Base-by-base conservation (phyloP, 1,284 basidiomycete species). In the Vanrija sp. region DNA sequence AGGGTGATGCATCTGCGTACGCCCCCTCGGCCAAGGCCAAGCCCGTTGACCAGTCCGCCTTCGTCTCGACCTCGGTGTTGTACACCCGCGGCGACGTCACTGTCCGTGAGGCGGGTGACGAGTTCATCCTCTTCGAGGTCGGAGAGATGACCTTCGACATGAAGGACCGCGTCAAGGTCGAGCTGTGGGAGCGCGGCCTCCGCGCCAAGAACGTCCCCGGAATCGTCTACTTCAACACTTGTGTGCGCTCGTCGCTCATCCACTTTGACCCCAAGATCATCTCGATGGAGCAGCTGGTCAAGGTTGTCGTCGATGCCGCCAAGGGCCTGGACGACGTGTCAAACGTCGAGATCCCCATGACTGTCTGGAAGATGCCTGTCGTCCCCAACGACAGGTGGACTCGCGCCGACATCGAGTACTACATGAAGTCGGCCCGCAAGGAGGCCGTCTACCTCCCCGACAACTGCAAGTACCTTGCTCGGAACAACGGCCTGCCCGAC, bases 381-480 rank as follows among this genome's bases (percentile, higher is more conserved):
- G 82, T 81, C 0, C 79, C 86, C 8, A 81, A 86, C 60, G 85
- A 87, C 63, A 75, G 73, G 23, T 84, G 83, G 82, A 82, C 73
- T 46, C 74, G 73, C 12, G 82, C 83, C n/a, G 83, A 84, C 6
- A 73, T 86, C 38, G 67, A 80, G 46, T 77, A 79, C 50, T 87
- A 86, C 67, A 83, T 83, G 60, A 58, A 61, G 56, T 58, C 62
- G 3, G 55, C 57, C 8, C 60, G 62, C 38, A 61, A 64, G 51
- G 62, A 64, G 55, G 85, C 86, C 0, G 82, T 82, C 3, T 87
- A 87, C 66, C 73, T 87, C 0, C 86, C 85, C 0, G 83, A 82
- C 66, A 87, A 87, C 64, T 71, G 84, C 23, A 81, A 85, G 48
- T 87, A 87, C 63, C 77, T 87, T 2, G 84, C 85, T 0, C 75